Evolutionary conservation across 371 early-diverging fungal genomes (phyloP), one percentile per base, ranked within the genome.

Genomic region (Mortierella sp.): DNA sequence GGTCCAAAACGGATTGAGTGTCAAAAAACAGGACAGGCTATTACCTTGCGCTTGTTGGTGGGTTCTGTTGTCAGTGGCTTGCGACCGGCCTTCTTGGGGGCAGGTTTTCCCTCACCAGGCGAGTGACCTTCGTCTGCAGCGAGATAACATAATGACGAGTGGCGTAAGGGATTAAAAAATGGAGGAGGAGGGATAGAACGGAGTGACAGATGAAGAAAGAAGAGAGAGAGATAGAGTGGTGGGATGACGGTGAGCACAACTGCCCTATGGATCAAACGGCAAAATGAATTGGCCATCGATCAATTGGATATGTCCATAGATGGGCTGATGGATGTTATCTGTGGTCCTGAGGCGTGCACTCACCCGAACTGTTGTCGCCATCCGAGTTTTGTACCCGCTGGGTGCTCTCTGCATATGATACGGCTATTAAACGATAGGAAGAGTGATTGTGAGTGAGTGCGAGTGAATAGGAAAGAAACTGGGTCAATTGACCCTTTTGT

Each of bases 41-140:
- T 22, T 73, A 83, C 84, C 79, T 83, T 83, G 65, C 84, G 75
- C 70, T 83, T 83, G 61, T 75, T 83, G 52, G 84, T 75, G 2
- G 84, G 84, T 26, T 83, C 84, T 2, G 84, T 83, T 0, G 84
- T 83, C 64, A 83, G 53, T 0, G 79, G 84, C 52, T 83, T 83
- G 48, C 84, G 84, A 4, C 84, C 84, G n/a, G 84, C 79, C 48
- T 83, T 83, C 68, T 83, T 83, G 11, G 84, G 84, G 6, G 84
- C 84, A 41, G 84, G 84, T 64, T 83, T 83, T 19, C 79, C 79
- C 13, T 78, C 83, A 11, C 67, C 69, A 5, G 64, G 71, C 14
- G 77, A 65, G 43, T 71, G 73, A 22, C 52, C 68, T 29, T 81
- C 81, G 40, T 81, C 81, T 81, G 68, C 1, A 40, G 22, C 10